Base-by-base conservation (phyloP, 352 stramenopile genomes). In the Phytopythium montanum region DNA sequence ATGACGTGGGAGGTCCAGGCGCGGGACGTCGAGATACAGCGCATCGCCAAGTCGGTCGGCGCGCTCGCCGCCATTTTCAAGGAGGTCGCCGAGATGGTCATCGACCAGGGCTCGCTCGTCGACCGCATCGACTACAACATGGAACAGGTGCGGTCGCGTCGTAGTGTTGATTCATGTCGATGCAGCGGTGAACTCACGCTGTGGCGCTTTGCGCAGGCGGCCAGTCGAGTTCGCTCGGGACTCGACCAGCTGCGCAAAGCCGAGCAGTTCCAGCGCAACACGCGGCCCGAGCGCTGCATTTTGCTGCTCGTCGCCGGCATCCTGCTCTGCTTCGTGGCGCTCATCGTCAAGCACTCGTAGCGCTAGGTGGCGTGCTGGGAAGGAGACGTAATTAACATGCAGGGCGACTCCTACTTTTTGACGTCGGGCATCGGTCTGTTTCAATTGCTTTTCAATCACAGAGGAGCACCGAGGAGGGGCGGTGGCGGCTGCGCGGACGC, bases 101-200 rank as follows among this genome's bases (percentile, higher is more conserved):
- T 94, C 44, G 81, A 91, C 48, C 85, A 94, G 60, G 85, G 85
- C 26, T 90, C 82, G 23, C 66, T 94, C 28, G 68, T 94, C n/a
- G 85, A 94, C 59, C 76, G 85, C 7, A 94, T 94, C 57, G 85
- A 94, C 68, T 94, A 90, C 73, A 94, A 94, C 70, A 92, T 94
- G 80, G 79, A 90, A 33, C 79, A 91, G 76, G 83, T 91, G 31
- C 23, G 12, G 9, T 25, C 44, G 8, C 8, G 23, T 13, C 41
- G n/a, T 28, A 5, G n/a, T 19, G 23, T 8, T 21, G 16, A 4
- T 18, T 39, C 5, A 39, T 9, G 19, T 18, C 36, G n/a, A 16
- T 16, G 10, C 36, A 3, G 3, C 10, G 8, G 19, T 7, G 16
- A 9, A 16, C 19, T 54, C 16, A 34, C 23, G 4, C 10, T 51